phyloP scores from a whole-genome alignment of 768 basidiomycete genomes.

The Ramaria rubella region DNA sequence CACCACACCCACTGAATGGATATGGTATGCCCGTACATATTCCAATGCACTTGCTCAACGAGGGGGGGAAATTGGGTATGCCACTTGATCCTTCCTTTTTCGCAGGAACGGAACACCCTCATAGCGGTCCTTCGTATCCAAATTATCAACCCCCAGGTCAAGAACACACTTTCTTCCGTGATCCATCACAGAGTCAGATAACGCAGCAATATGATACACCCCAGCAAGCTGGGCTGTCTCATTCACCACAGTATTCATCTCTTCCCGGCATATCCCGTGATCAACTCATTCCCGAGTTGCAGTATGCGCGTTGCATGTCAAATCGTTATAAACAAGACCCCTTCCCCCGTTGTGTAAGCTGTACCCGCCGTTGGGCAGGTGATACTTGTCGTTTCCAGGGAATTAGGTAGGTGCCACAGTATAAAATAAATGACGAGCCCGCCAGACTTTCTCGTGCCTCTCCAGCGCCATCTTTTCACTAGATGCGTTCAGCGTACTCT shows the following conservation, averaged over 20 bases:
- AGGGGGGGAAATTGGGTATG: neutral
- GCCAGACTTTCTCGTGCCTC: too few species aligned
- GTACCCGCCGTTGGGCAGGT: constrained; percentile 81
- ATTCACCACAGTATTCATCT: neutral
- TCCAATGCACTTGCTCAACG: neutral
- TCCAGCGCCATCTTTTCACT: too few species aligned
- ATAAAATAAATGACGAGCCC: too few species aligned
- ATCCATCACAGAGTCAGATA: neutral
- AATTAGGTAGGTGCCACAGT: constrained; percentile 38
- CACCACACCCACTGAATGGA: neutral
- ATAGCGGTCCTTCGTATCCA: neutral
- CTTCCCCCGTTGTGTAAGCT: constrained; percentile 77
- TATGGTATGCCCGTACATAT: neutral
- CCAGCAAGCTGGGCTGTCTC: constrained; percentile 17
- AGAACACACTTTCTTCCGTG: neutral
- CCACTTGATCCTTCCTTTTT: constrained; percentile 7
- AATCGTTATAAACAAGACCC: constrained; percentile 64
- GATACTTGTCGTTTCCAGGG: constrained; percentile 84
- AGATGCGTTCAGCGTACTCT: too few species aligned
- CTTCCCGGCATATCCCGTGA: neutral
- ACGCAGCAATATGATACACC: constrained; percentile 19
- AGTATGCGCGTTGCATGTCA: constrained; percentile 81
- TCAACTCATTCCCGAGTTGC: constrained; percentile 54
- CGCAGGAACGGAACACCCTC: neutral
- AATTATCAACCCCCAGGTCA: neutral